These are phyloP conservation scores for Coelastrella sp. DNA, from an alignment of 139 green algal genomes.

Conservation along the genomic window DNA sequence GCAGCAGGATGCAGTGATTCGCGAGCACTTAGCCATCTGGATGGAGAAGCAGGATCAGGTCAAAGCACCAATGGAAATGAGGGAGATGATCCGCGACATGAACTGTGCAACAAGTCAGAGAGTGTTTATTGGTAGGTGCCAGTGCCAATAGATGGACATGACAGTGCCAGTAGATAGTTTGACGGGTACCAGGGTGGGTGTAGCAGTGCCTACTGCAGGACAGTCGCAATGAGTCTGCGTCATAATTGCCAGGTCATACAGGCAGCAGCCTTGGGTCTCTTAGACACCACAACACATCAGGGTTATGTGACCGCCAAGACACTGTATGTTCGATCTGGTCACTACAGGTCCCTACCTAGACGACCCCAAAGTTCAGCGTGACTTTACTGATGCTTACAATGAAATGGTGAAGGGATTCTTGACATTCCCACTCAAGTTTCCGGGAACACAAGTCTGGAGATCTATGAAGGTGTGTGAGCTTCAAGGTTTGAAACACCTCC, in stretches of 20 bases:
- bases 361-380: conserved; percentile 58
- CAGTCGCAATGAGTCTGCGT: too few species aligned
- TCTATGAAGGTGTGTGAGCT: conserved; percentile 65
- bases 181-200: not conserved
- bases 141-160: too few species aligned
- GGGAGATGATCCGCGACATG: conserved; percentile 70
- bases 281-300: too few species aligned
- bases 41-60: conserved; percentile 19
- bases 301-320: too few species aligned
- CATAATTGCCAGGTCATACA: too few species aligned
- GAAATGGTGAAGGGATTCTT: conserved; percentile 88
- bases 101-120: conserved; percentile 85
- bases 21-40: conserved; percentile 50
- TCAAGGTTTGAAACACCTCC: too few species aligned
- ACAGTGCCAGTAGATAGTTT: not conserved
- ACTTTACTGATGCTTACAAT: conserved; percentile 80
- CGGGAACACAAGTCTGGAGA: conserved; percentile 85
- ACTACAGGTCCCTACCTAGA: conserved; percentile 85
- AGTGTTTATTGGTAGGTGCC: conserved; percentile 77
- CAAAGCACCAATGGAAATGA: conserved; percentile 48
- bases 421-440: conserved; percentile 86
- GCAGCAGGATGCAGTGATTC: conserved; percentile 85
- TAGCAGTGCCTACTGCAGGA: not conserved
- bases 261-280: too few species aligned
- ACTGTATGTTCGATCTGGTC: not conserved